Conservation (phyloP, 148 eudicot genomes). For the Arctostaphylos glauca region DNA sequence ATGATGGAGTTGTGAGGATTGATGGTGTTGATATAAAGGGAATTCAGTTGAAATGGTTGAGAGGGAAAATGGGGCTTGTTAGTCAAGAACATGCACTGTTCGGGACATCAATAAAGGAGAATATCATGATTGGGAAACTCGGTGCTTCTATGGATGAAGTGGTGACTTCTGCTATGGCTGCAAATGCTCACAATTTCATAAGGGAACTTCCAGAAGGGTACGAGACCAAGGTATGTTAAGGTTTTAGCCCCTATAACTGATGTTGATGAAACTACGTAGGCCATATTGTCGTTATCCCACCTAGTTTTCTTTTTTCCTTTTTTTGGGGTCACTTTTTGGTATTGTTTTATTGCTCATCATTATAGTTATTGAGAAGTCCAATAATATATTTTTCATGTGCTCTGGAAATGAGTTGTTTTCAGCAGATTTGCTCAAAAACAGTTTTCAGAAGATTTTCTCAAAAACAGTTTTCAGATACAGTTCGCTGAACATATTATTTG, state of each 20-base stretch:
- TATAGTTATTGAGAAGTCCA: background rate
- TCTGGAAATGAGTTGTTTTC: background rate
- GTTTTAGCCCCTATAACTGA: background rate
- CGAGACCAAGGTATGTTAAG: constrained; percentile 69
- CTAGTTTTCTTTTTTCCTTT: background rate
- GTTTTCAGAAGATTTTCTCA: background rate
- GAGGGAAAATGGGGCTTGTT: constrained; percentile 84
- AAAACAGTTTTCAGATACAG: background rate
- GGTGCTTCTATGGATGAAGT: constrained; percentile 87
- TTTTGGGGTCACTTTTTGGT: background rate
- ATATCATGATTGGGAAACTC: constrained; percentile 80
- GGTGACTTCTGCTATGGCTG: constrained; percentile 74
- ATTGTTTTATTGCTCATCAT: background rate
- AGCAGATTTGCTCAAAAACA: too few species aligned
- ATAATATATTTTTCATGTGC: background rate
- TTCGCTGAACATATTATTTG: background rate
- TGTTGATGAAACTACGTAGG: background rate
- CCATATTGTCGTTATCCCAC: background rate
- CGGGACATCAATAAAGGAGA: constrained; percentile 76
- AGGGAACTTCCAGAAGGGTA: constrained; percentile 85
- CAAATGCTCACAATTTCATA: constrained; percentile 88
- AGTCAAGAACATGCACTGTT: constrained; percentile 96
- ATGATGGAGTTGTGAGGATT: constrained; percentile 54
- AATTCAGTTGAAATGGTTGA: constrained; percentile 75
- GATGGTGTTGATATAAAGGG: constrained; percentile 75